Evolutionary conservation across 2,329 filamentous ascomycete species (phyloP), one percentile per base, ranked within the genome.

Genomic region (Drechslerella coelobrocha): DNA sequence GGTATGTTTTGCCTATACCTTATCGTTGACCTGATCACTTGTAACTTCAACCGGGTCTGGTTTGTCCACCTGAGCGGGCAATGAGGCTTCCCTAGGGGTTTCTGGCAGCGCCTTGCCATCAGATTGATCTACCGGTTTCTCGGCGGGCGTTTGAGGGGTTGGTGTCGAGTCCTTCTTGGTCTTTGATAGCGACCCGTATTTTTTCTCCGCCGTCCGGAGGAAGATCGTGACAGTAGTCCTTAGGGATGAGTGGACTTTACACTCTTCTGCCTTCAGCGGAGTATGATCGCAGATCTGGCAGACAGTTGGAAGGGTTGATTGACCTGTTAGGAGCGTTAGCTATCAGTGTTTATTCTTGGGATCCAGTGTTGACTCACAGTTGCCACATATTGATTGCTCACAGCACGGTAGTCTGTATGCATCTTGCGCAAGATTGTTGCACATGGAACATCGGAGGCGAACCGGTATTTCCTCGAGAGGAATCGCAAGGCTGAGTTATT

Each of bases 271-370:
- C 26, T 91, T 91, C 68, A 99, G 85, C 0, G 94, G 94, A 21
- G 87, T 89, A 78, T 99, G 94, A 73, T 92, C 90, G 84, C 94
- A 99, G 68, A 96, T 89, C 1, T 94, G 93, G 76, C 94, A 99
- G 47, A 89, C 89, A 9, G 88, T 85, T 10, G 89, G 87, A 8
- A 95, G 83, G 24, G 87, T 88, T 6, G 86, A 83, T 79, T 96
- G 91, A 78, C 91, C 88, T 93, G 74, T 19, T 19, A 74, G 66
- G 14, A n/a, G 12, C 24, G 23, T 71, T 55, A 71, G 59, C 39
- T 7, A 37, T 21, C 14, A n/a, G 50, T 75, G 4, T 45, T 6
- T 21, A 10, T 45, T 23, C 53, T 37, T 45, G 19, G 12, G 51
- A 31, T 12, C n/a, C 62, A 24, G 9, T 19, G 41, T 8, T 10